Conservation (phyloP, 371 early-diverging fungal species). For the Mucor circinelloides region DNA sequence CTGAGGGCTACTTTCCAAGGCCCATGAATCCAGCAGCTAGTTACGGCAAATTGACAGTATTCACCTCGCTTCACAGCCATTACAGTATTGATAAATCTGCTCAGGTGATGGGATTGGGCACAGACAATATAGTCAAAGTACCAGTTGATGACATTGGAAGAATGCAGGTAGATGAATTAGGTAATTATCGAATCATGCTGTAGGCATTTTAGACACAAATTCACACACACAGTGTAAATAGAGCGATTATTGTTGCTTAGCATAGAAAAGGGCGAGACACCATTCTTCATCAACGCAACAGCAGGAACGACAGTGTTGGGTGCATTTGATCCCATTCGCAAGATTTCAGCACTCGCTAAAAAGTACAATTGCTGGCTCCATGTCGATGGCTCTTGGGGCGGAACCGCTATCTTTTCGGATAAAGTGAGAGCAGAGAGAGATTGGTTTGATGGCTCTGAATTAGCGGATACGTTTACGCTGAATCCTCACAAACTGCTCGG, state of each 20-base stretch:
- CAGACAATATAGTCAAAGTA: constrained; percentile 69
- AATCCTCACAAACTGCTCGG: constrained; percentile 91
- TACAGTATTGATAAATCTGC: constrained; percentile 83
- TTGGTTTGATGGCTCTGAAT: constrained; percentile 56
- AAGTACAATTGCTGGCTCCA: constrained; percentile 81
- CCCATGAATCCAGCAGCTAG: constrained; percentile 36
- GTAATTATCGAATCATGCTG: constrained; percentile 25
- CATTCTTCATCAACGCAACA: constrained; percentile 86
- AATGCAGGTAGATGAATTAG: constrained; percentile 66
- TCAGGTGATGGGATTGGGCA: constrained; percentile 76
- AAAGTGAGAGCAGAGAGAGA: constrained; percentile 36
- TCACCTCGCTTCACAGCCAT: constrained; percentile 78
- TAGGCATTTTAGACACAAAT: background rate
- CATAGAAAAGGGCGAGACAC: constrained; percentile 49
- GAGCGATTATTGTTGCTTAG: constrained; percentile 53
- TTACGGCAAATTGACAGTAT: constrained; percentile 65
- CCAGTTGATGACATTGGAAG: constrained; percentile 66
- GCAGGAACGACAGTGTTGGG: constrained; percentile 88
- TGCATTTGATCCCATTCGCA: constrained; percentile 77
- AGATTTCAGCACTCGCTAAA: constrained; percentile 61
- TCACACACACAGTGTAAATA: constrained; percentile 16
- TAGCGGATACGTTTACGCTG: constrained; percentile 75
- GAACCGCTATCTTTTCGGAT: constrained; percentile 68
- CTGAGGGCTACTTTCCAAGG: constrained; percentile 52
- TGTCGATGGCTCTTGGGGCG: constrained; percentile 88